Conservation (phyloP, 2,329 filamentous ascomycete genomes). For the Claviceps cyperi region DNA sequence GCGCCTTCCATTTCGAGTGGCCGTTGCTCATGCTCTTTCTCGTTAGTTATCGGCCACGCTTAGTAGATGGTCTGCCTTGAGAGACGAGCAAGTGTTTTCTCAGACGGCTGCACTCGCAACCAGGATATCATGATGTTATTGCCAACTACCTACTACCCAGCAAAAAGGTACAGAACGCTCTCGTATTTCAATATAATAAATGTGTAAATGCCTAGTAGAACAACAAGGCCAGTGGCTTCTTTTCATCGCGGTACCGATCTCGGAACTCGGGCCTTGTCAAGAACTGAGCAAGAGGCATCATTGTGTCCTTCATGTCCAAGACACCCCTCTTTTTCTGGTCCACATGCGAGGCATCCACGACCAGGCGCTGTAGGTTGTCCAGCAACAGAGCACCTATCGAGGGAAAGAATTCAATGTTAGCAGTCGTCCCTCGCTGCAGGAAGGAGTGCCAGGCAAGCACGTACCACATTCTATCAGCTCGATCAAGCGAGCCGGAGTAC, state of each 20-base stretch:
- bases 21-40: not conserved
- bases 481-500: constrained; percentile 69
- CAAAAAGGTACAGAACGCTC: not conserved
- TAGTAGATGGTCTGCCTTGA: not conserved
- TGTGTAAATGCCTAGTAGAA: constrained; percentile 38
- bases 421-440: not conserved
- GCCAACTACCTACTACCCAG: not conserved
- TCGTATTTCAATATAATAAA: not conserved
- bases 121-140: not conserved
- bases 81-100: not conserved
- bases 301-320: constrained; percentile 88
- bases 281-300: constrained; percentile 64
- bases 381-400: constrained; percentile 49
- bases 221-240: constrained; percentile 44
- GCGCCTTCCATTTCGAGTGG: not conserved
- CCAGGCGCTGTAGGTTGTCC: constrained; percentile 58
- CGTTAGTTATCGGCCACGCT: not conserved
- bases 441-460: constrained; percentile 11
- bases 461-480: constrained; percentile 71
- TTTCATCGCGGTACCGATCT: constrained; percentile 48
- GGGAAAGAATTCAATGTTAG: constrained; percentile 1
- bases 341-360: constrained; percentile 84
- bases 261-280: constrained; percentile 58
- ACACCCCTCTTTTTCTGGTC: constrained; percentile 90
- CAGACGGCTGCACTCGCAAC: not conserved